Conservation (phyloP, 306 rosid genomes). For the Malus domestica region ASM211411v1 NC_041793.1:47292501-47293000, state of each 20-base stretch:
- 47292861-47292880: neutral
- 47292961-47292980: neutral
- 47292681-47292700: neutral
- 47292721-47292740: neutral
- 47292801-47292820: neutral
- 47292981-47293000: conserved; percentile 55
- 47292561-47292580: neutral
- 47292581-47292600: neutral
- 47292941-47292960: neutral
- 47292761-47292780: neutral
- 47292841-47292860: neutral
- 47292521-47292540: neutral
- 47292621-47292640: neutral
- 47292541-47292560: neutral
- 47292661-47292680: neutral
- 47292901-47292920: neutral
- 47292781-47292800: neutral
- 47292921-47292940: neutral
- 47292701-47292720: neutral
- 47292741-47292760: neutral
- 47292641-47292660: neutral
- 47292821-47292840: neutral
- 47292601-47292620: neutral
- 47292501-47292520: too few species aligned
- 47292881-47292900: neutral